A percentile compares a stretch with the other conserved stretches of the same genome.
These are phyloP conservation scores for Fusarium nodosum DNA, from an alignment of 2,329 filamentous ascomycete species.

Conservation along the genomic window DNA sequence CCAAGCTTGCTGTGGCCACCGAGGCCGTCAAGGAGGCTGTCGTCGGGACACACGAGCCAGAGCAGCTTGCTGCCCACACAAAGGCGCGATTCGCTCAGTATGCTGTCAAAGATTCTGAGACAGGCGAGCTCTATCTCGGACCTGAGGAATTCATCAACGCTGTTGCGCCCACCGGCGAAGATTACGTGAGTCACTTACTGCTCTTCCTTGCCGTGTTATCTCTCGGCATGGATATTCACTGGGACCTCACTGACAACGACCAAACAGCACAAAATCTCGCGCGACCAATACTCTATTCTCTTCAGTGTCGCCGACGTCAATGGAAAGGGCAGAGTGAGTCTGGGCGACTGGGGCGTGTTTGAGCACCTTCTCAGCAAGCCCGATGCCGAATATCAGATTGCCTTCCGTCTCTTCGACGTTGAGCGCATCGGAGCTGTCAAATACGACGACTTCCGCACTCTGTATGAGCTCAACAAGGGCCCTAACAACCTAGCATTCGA, in stretches of 20 bases:
- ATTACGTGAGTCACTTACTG: constrained; percentile 79
- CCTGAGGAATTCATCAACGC: constrained; percentile 92
- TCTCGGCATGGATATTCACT: constrained; percentile 16
- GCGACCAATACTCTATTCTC: constrained; percentile 93
- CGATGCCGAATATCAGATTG: constrained; percentile 98
- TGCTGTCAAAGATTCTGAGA: constrained; percentile 79
- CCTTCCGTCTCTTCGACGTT: constrained; percentile 95
- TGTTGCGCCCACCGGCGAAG: constrained; percentile 86
- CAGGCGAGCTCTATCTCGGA: constrained; percentile 84
- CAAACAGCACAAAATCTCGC: constrained; percentile 92
- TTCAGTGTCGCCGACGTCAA: constrained; percentile 91
- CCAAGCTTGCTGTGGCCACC: constrained; percentile 66
- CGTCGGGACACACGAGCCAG: constrained; percentile 71
- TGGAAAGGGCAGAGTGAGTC: constrained; percentile 77
- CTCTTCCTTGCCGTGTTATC: constrained; percentile 1
- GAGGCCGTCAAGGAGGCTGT: constrained; percentile 85
- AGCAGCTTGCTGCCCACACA: constrained; percentile 79
- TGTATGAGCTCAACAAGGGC: constrained; percentile 92
- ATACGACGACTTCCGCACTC: constrained; percentile 86
- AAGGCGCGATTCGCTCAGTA: constrained; percentile 81
- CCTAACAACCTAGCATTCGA: constrained; percentile 89
- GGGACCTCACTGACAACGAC: constrained; percentile 33
- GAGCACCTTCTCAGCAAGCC: constrained; percentile 94
- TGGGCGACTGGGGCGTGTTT: constrained; percentile 92
- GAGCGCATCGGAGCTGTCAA: constrained; percentile 87